These are phyloP conservation scores for Claviceps sp. DNA, from an alignment of 2,329 filamentous ascomycete genomes.

Conservation along the genomic window DNA sequence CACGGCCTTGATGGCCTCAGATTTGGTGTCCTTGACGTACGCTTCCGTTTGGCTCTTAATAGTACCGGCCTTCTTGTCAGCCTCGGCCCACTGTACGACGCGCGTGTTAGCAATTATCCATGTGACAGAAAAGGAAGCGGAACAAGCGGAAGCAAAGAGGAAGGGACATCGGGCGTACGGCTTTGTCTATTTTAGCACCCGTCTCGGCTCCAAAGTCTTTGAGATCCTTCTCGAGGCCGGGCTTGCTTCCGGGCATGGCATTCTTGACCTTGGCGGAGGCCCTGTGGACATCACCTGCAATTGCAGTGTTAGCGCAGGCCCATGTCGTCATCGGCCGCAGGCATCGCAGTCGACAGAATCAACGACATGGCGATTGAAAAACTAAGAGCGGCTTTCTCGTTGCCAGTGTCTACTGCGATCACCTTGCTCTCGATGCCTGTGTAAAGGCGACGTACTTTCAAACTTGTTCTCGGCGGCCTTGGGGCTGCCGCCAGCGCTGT, in stretches of 20 bases:
- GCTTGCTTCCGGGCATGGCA: constrained; percentile 48
- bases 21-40: constrained; percentile 48
- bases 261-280: constrained; percentile 53
- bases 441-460: constrained; percentile 45
- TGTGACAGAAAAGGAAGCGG: background rate
- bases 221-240: constrained; percentile 50
- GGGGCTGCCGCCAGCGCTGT: constrained; percentile 67
- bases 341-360: background rate
- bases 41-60: constrained; percentile 48
- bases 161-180: constrained; percentile 38
- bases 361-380: background rate
- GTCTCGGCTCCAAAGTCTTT: constrained; percentile 33
- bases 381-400: too few relatives aligned
- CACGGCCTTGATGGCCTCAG: constrained; percentile 56
- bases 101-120: background rate
- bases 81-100: constrained; percentile 32
- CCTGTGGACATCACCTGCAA: constrained; percentile 64
- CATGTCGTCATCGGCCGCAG: background rate
- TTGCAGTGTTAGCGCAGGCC: background rate
- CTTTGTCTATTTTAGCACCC: constrained; percentile 53
- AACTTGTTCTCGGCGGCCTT: constrained; percentile 76
- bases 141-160: background rate
- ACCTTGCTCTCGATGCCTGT: background rate
- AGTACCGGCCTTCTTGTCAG: constrained; percentile 47
- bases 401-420: background rate